These are phyloP conservation scores for Monilinia polystroma DNA, from an alignment of 2,329 filamentous ascomycete species.

Conservation along the genomic window DNA sequence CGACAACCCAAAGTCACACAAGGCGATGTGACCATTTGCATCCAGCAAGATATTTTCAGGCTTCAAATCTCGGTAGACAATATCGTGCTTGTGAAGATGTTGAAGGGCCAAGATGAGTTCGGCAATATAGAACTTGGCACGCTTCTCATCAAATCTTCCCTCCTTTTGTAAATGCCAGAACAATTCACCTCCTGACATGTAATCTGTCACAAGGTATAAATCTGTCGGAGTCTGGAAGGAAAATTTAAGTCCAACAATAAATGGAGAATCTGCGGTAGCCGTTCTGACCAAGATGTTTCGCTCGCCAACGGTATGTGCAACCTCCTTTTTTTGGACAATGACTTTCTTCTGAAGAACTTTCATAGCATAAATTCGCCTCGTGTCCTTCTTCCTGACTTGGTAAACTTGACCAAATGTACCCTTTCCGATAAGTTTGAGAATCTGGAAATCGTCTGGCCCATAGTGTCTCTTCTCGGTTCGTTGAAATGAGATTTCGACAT, in stretches of 20 bases:
- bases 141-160: slow-evolving; percentile 88
- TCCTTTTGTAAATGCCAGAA: slow-evolving; percentile 99
- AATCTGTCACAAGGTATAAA: slow-evolving; percentile 96
- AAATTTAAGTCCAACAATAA: slow-evolving; percentile 97
- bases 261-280: slow-evolving; percentile 91
- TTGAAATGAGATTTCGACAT: slow-evolving; percentile 82
- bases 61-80: slow-evolving; percentile 96
- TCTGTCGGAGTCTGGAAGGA: slow-evolving; percentile 98
- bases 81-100: slow-evolving; percentile 94
- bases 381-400: slow-evolving; percentile 96
- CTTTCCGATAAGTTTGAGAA: slow-evolving; percentile 94
- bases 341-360: slow-evolving; percentile 99
- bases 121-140: slow-evolving; percentile 98
- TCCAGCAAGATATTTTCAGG: slow-evolving; percentile 97
- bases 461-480: slow-evolving; percentile 86
- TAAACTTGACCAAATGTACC: slow-evolving; percentile 98
- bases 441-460: slow-evolving; percentile 93
- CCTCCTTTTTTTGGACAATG: slow-evolving; percentile 99
- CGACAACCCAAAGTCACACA: slow-evolving; percentile 96
- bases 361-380: slow-evolving; percentile 95
- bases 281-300: slow-evolving; percentile 96
- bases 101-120: slow-evolving; percentile 94
- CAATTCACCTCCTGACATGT: slow-evolving; percentile 97
- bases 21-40: slow-evolving; percentile 94
- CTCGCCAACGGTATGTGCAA: slow-evolving; percentile 94